Conservation (phyloP, 345 rosid genomes). For the Brassica nigra region DNA sequence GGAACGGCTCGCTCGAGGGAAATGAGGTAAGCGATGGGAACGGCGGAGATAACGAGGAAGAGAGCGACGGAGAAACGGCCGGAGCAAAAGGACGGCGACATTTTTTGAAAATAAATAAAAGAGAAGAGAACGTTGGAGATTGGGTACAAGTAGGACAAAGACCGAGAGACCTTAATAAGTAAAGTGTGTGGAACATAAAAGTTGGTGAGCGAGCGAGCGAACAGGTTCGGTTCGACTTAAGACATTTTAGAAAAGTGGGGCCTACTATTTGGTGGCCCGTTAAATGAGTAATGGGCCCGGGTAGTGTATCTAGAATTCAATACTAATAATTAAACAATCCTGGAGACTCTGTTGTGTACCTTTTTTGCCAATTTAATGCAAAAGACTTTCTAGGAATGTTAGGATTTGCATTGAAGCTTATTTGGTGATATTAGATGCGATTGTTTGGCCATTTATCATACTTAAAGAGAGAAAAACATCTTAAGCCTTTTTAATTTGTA, state of each 20-base stretch:
- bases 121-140: neutral
- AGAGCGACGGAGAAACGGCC: slow-evolving; percentile 29
- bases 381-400: neutral
- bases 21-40: slow-evolving; percentile 68
- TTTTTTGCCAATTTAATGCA: slow-evolving; percentile 19
- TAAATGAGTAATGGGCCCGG: slow-evolving; percentile 19
- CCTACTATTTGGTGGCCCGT: slow-evolving; percentile 15
- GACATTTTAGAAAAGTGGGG: neutral
- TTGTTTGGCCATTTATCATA: neutral
- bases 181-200: slow-evolving; percentile 7
- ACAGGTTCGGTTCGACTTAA: neutral
- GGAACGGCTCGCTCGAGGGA: slow-evolving; percentile 58
- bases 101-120: neutral
- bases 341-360: neutral
- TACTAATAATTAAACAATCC: slow-evolving; percentile 6
- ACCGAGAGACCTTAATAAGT: slow-evolving; percentile 1
- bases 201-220: slow-evolving; percentile 6
- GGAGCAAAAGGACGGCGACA: slow-evolving; percentile 37
- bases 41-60: slow-evolving; percentile 61
- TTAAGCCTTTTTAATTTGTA: neutral
- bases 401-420: neutral
- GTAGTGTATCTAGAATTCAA: slow-evolving; percentile 12
- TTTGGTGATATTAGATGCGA: neutral
- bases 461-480: neutral
- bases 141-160: slow-evolving; percentile 5